Evolutionary conservation across 169 alveolate species (phyloP), one percentile per base, ranked within the genome.

Genomic region (Perkinsus olseni): DNA sequence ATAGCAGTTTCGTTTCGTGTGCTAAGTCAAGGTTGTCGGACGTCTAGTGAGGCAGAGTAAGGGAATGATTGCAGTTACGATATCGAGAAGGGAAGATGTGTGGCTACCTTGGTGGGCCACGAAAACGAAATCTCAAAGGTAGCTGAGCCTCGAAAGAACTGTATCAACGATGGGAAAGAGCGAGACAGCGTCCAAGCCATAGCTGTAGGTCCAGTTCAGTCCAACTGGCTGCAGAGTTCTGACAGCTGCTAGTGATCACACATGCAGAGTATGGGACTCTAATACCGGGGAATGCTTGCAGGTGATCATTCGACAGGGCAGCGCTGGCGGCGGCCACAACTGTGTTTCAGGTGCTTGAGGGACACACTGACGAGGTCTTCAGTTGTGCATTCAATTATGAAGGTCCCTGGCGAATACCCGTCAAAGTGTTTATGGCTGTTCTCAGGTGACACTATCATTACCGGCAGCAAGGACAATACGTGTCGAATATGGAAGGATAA

Each of bases 361-460:
- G 99, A 17, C 99, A 97, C 94, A 97, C 96, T 74, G 98, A 97
- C 94, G 98, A 97, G 94, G 96, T 97, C 74, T 97, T 97, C 92
- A 96, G 98, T 40, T 97, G 98, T 92, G 97, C 98, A n/a, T 97
- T 96, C 95, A 97, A 97, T 95, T 97, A 97, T 96, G 98, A 97
- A 93, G 98, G 98, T 91, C 36, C 96, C 94, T 98, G 98, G 28
- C 98, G 96, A 92, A 96, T 96, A 37, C n/a, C n/a, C n/a, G 97
- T 95, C 95, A 97, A 96, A 94, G 95, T 97, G 38, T 96, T 97
- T 93, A 95, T 97, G 51, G 96, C 98, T 92, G 97, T 98, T 28
- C 97, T 97, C 94, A 97, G 98, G 98, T 91, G 98, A 97, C 93
- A 96, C 96, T 62, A 96, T 97, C 74, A 97, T 97, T 91, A 96